Base-by-base conservation (phyloP, 2,329 filamentous ascomycete species). In the Fusarium veterinarium region DNA sequence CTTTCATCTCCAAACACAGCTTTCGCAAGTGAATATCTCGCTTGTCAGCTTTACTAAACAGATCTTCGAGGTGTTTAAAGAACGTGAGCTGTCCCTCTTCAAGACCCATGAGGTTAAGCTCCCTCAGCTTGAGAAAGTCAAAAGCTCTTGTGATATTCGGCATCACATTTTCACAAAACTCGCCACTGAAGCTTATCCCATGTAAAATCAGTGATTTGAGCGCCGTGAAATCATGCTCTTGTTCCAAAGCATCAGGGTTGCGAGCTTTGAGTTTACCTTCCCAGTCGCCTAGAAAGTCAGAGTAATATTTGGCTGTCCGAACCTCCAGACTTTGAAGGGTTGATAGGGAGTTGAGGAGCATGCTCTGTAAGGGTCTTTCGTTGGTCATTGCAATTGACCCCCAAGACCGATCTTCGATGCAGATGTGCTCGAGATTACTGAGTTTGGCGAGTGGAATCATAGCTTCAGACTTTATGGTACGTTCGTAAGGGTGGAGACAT, bases 121-220 rank as follows among this genome's bases (percentile, higher is more conserved):
- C 63, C 6, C 28, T 53, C 5, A 71, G 38, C 8, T 37, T 19
- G 1, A 64, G 33, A 16, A 71, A 71, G 35, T 71, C 44, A 6
- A 71, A 25, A 14, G 53, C 64, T 12, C 48, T 42, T 1, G 13
- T 31, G 1, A 57, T 1, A 1, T 19, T 46, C 2, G 10, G 35
- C 8, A 51, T 35, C 0, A 63, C 1, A 2, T 19, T 33, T 2
- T 6, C n/a, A 19, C n/a, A n/a, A 2, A 7, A 3, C 0, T 40
- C 1, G 1, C 31, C 42, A 3, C 5, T 4, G 13, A 53, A 59
- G 1, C 3, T 12, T 0, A 42, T 13, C 0, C 55, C 40, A 2
- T 0, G 10, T 10, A 71, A 1, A 0, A n/a, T 37, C 4, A 71
- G 44, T 2, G 69, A 71, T 13, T 41, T 59, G 5, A 71, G 37